Evolutionary conservation across 495 filamentous ascomycete species (phyloP), one percentile per base, ranked within the genome.

Genomic region (Neurospora sp.): DNA sequence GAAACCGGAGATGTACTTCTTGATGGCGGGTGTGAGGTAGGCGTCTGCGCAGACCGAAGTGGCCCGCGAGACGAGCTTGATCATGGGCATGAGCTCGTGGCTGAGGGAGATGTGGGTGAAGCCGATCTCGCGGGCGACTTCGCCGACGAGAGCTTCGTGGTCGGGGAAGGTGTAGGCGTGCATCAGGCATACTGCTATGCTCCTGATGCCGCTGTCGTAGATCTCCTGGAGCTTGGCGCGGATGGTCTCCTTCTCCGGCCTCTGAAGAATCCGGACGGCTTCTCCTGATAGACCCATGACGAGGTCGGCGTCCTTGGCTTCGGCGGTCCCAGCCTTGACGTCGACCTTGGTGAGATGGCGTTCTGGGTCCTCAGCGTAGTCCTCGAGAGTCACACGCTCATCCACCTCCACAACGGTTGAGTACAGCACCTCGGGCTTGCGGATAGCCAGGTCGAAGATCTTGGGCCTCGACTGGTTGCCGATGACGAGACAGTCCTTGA

Each of bases 1-100:
- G 75, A 99, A 98, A 3, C 94, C 95, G 39, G 89, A 86, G 76
- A 98, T 96, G 79, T 99, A 99, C 80, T 94, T 94, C 79, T 94
- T 94, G 77, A 99, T 98, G 11, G 94, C 92, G 0, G 96, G 96
- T 3, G 96, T 98, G 6, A 99, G 87, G 78, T 99, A 99, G 5
- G 96, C 96, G 83, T 99, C 96, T 7, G 95, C 96, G 38, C 94
- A 96, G 11, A 96, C 93, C 18, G 93, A 97, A 11, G 94, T 98
- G 14, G 93, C 95, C 71, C 96, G 85, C 37, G 95, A 91, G 0
- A 94, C 91, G 9, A 94, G 82, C 79, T 94, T 95, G 77, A 94
- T 98, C 94, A 98, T 99, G 37, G 96, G 96, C 89, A 97, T 97
- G 38, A 93, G 84, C 79, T 93, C 88, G 73, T 91, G 88, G 69